These are phyloP conservation scores for Xylariaceae sp. DNA, from an alignment of 2,329 filamentous ascomycete species.

Conservation along the genomic window DNA sequence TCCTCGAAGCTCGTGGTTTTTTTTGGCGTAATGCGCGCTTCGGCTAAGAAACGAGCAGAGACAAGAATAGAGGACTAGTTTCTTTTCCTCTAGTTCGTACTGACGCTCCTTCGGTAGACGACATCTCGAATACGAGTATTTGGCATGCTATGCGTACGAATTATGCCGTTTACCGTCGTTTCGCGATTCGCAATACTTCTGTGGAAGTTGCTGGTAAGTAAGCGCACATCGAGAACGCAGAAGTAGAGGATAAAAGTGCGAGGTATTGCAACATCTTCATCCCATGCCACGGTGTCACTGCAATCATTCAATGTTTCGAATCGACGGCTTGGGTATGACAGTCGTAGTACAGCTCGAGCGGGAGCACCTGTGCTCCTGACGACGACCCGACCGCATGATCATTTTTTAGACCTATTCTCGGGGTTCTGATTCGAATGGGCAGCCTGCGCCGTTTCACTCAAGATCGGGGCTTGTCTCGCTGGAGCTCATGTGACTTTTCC, in stretches of 20 bases:
- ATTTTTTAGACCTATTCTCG: background rate
- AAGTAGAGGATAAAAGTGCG: background rate
- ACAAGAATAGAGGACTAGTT: too few species aligned
- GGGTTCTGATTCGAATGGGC: background rate
- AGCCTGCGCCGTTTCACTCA: background rate
- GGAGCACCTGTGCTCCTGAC: background rate
- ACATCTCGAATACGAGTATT: constrained; percentile 9
- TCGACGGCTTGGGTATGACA: background rate
- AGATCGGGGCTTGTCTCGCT: background rate
- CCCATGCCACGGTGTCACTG: background rate
- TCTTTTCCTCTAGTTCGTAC: too few species aligned
- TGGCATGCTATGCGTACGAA: background rate
- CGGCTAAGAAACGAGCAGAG: background rate
- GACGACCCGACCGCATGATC: background rate
- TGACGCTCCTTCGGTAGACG: background rate
- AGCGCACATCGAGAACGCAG: background rate
- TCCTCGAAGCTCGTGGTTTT: too few species aligned
- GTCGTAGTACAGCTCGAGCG: background rate
- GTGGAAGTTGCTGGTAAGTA: background rate
- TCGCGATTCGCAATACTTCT: background rate
- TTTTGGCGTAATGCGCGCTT: too few species aligned
- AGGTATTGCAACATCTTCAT: background rate
- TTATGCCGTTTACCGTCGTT: constrained; percentile 2
- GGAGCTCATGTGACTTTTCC: constrained; percentile 14
- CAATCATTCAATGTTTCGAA: background rate